These are phyloP conservation scores for Ceratobasidium sp. DNA, from an alignment of 1,284 basidiomycete genomes.

Conservation along the genomic window DNA sequence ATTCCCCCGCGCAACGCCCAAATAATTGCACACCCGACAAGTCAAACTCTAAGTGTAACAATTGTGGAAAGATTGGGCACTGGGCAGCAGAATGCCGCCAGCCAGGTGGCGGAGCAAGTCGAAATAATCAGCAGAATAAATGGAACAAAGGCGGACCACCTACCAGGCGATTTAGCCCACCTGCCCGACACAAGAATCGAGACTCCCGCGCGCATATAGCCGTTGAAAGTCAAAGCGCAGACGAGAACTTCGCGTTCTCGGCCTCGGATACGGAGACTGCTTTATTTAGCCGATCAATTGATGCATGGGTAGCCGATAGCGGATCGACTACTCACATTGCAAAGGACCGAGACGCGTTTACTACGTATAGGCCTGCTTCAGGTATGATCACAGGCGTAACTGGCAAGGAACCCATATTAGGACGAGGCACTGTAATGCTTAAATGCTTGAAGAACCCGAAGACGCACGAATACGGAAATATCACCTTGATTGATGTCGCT, in stretches of 20 bases:
- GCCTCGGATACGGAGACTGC: neutral
- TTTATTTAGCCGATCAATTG: neutral
- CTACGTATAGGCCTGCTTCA: neutral
- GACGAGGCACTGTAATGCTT: constrained; percentile 46
- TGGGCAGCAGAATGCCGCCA: constrained; percentile 16
- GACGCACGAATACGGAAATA: constrained; percentile 20
- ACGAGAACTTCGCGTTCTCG: neutral
- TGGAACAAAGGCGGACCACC: too few species aligned
- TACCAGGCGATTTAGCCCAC: too few species aligned
- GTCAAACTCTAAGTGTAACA: constrained; percentile 25
- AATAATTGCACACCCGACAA: constrained; percentile 2
- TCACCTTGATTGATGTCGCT: constrained; percentile 54
- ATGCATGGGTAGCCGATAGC: neutral
- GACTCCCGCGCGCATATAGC: neutral
- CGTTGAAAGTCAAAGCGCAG: neutral
- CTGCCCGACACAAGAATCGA: neutral
- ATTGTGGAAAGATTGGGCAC: constrained; percentile 26
- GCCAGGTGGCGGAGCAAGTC: constrained; percentile 1
- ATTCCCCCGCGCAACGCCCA: neutral
- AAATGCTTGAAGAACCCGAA: constrained; percentile 19
- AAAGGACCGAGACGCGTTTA: neutral
- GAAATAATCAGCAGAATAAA: too few species aligned
- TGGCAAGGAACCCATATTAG: constrained; percentile 10
- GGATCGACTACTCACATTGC: constrained; percentile 8
- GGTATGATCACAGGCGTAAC: constrained; percentile 12